phyloP scores from a whole-genome alignment of 2,329 filamentous ascomycete genomes.

The Colletotrichum scovillei region DNA sequence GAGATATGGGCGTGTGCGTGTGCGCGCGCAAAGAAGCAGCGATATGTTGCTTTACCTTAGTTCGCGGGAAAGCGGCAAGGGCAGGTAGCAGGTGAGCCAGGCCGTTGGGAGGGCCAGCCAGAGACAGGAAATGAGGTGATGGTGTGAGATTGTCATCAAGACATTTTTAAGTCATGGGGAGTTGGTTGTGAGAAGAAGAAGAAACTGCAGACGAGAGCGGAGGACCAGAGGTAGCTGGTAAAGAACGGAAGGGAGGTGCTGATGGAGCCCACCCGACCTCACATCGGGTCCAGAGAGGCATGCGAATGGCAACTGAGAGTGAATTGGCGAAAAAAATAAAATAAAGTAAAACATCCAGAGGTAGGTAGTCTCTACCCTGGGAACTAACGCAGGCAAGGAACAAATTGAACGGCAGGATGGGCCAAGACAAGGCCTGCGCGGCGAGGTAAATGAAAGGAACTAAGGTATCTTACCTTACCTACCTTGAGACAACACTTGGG shows the following conservation, averaged over 20 bases:
- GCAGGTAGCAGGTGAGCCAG: constrained; percentile 22
- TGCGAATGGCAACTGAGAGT: background rate
- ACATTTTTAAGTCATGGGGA: constrained; percentile 32
- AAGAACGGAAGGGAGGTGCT: constrained; percentile 34
- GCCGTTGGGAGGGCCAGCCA: constrained; percentile 17
- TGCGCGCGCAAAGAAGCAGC: constrained; percentile 5
- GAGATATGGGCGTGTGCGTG: constrained; percentile 8
- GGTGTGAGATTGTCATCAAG: constrained; percentile 17
- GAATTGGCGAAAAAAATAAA: background rate
- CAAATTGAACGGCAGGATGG: background rate
- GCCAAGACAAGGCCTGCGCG: background rate
- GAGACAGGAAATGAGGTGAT: constrained; percentile 14
- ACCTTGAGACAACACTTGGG: background rate
- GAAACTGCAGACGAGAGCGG: constrained; percentile 6
- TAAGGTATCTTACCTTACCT: background rate
- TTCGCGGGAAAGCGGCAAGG: constrained; percentile 28
- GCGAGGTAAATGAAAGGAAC: background rate
- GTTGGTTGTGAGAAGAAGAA: constrained; percentile 28
- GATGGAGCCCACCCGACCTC: constrained; percentile 21
- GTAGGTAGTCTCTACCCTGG: background rate
- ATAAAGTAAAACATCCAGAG: background rate
- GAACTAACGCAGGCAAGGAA: background rate
- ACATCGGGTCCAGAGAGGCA: background rate
- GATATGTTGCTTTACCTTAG: background rate
- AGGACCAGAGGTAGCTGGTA: background rate